Conservation (phyloP, 345 rosid species). For the Populus nigra region DNA sequence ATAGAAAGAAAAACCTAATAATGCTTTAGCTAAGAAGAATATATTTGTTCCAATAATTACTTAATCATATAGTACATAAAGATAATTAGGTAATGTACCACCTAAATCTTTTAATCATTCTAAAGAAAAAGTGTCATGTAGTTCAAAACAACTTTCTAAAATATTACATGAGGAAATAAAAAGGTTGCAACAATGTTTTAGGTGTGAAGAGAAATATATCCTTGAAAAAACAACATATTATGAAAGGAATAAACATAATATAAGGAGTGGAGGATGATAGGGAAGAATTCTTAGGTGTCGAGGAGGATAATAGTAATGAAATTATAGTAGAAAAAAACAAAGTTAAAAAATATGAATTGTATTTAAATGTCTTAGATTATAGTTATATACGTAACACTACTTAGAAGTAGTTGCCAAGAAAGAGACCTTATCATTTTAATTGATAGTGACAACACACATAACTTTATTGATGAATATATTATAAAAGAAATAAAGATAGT, state of each 20-base stretch:
- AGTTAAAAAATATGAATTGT: too few relatives aligned
- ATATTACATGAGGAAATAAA: neutral
- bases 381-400: too few relatives aligned
- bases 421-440: neutral
- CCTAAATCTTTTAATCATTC: neutral
- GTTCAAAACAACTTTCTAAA: neutral
- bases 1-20: neutral
- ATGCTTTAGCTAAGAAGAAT: neutral
- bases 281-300: neutral
- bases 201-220: neutral
- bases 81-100: neutral
- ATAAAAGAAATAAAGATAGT: neutral
- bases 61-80: neutral
- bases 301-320: neutral
- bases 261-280: neutral
- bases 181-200: neutral
- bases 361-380: too few relatives aligned
- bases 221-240: neutral
- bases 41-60: neutral
- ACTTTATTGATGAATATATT: neutral
- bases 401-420: neutral
- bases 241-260: neutral
- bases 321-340: accelerated
- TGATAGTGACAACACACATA: neutral
- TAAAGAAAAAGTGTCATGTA: neutral